These are phyloP conservation scores for Phytopythium vexans DNA, from an alignment of 352 stramenopile species.

Conservation along the genomic window DNA sequence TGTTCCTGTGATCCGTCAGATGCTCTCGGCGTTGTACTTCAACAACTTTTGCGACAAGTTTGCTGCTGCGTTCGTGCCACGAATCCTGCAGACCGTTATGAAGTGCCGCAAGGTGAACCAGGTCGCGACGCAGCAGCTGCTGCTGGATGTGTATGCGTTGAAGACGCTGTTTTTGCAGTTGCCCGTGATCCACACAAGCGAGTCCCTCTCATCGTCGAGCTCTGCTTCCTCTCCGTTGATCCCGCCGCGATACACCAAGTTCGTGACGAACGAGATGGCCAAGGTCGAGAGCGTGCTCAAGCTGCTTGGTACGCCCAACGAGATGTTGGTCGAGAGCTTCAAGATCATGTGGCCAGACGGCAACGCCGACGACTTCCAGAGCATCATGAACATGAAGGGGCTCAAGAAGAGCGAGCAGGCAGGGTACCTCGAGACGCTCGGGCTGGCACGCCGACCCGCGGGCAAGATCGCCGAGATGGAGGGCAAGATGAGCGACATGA, in stretches of 20 bases:
- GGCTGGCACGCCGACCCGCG: slow-evolving; percentile 58
- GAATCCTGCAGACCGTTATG: slow-evolving; percentile 87
- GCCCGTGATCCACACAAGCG: slow-evolving; percentile 73
- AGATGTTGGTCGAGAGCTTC: slow-evolving; percentile 96
- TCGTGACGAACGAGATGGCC: slow-evolving; percentile 94
- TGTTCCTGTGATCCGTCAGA: slow-evolving; percentile 87
- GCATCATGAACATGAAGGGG: slow-evolving; percentile 95
- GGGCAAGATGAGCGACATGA: slow-evolving; percentile 87
- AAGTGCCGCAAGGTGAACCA: slow-evolving; percentile 94
- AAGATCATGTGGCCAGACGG: slow-evolving; percentile 95
- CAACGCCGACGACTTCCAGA: slow-evolving; percentile 91
- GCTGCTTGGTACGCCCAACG: slow-evolving; percentile 94
- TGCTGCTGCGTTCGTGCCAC: slow-evolving; percentile 88
- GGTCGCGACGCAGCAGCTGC: slow-evolving; percentile 96
- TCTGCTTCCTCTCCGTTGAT: slow-evolving; percentile 60
- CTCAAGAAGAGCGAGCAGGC: slow-evolving; percentile 76
- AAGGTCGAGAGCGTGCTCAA: slow-evolving; percentile 98
- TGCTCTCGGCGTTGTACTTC: slow-evolving; percentile 93
- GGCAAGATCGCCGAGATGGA: slow-evolving; percentile 81
- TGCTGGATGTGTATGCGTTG: slow-evolving; percentile 98
- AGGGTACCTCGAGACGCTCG: slow-evolving; percentile 56
- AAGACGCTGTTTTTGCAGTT: slow-evolving; percentile 97
- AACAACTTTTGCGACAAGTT: slow-evolving; percentile 99
- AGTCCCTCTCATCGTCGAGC: slow-evolving; percentile 31
- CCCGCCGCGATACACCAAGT: slow-evolving; percentile 95